These are phyloP conservation scores for Penicillium soppii DNA, from an alignment of 495 filamentous ascomycete species.

Conservation along the genomic window DNA sequence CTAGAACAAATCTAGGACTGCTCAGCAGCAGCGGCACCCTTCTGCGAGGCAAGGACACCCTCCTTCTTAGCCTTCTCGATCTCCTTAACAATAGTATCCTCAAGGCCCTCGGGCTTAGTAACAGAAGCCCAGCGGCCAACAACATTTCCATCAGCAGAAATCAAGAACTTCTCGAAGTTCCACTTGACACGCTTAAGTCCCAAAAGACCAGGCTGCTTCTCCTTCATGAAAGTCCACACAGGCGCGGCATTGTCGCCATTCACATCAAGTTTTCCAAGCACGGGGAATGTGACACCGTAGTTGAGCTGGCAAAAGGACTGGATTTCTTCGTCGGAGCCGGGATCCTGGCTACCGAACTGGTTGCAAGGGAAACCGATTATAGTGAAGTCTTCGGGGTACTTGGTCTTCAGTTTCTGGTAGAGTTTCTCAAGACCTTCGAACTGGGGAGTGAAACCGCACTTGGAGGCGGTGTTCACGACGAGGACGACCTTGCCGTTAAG, in stretches of 20 bases:
- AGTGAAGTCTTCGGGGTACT: constrained; percentile 71
- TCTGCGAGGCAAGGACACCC: constrained; percentile 28
- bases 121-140: constrained; percentile 78
- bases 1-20: constrained; percentile 10
- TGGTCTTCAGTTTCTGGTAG: constrained; percentile 71
- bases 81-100: constrained; percentile 72
- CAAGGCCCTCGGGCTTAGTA: constrained; percentile 79
- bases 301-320: constrained; percentile 90
- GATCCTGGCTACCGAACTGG: constrained; percentile 92
- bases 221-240: constrained; percentile 86
- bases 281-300: constrained; percentile 92
- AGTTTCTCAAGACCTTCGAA: constrained; percentile 87
- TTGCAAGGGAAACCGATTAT: constrained; percentile 98
- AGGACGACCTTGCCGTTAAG: constrained; percentile 91
- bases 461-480: constrained; percentile 96
- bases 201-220: constrained; percentile 74
- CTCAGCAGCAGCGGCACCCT: constrained; percentile 17
- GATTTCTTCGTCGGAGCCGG: constrained; percentile 85
- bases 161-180: constrained; percentile 97
- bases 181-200: constrained; percentile 91
- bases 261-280: constrained; percentile 88
- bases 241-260: constrained; percentile 83
- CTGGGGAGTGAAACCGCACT: constrained; percentile 99
- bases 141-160: constrained; percentile 82
- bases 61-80: constrained; percentile 52